Conservation (phyloP, 73 alveolate species). For the Uronychia setigera region DNA sequence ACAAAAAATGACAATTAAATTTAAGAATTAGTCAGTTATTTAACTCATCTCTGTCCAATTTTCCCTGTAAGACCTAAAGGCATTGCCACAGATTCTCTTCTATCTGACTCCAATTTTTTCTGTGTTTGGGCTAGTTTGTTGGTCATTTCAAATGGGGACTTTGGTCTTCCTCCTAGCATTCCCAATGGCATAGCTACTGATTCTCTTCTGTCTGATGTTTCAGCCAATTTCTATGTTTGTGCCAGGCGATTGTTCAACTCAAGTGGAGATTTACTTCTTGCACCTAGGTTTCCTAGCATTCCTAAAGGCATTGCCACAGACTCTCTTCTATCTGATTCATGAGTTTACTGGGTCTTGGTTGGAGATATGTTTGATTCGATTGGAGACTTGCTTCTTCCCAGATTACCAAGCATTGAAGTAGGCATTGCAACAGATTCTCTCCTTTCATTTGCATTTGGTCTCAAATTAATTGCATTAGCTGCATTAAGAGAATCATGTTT, state of each 20-base stretch:
- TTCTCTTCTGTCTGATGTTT: neutral
- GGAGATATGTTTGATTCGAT: too few species aligned
- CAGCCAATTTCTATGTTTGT: neutral
- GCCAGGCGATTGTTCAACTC: too few species aligned
- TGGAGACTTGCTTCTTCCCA: neutral
- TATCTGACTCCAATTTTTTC: neutral
- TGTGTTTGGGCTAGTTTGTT: too few species aligned
- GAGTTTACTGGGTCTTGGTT: neutral
- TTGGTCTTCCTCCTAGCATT: neutral
- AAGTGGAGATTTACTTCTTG: too few species aligned
- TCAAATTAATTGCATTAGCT: too few species aligned
- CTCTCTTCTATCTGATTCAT: neutral
- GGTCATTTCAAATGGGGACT: neutral
- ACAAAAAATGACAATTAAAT: too few species aligned
- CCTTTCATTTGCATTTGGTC: neutral
- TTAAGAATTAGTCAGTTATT: too few species aligned
- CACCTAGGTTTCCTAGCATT: neutral
- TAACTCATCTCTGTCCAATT: too few species aligned
- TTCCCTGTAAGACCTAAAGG: neutral
- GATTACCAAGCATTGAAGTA: neutral
- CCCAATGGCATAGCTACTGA: neutral
- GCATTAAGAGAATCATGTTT: too few species aligned
- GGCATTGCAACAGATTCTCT: slow-evolving; percentile 1
- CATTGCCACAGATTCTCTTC: neutral
- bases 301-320: neutral